Evolutionary conservation across 2,329 filamentous ascomycete genomes (phyloP).

Genomic region (Chaetomium strumarium): DNA sequence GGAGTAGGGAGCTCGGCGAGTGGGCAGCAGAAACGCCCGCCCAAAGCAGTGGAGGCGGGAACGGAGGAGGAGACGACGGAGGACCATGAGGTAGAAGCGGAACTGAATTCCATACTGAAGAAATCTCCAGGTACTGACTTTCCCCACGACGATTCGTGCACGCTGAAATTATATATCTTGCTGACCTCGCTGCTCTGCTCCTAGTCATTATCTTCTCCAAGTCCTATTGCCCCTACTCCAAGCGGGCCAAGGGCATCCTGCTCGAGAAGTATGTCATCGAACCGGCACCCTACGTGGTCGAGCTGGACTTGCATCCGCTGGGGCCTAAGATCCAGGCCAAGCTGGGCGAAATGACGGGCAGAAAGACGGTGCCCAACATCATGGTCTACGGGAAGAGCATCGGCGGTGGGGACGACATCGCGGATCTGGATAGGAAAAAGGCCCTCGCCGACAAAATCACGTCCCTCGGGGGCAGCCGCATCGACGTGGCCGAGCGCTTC

Average conservation of each 20-base stretch:
- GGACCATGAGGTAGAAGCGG: slow-evolving; percentile 59
- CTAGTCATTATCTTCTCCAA: slow-evolving; percentile 95
- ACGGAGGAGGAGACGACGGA: slow-evolving; percentile 47
- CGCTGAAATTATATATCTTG: background rate
- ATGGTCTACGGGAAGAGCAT: slow-evolving; percentile 83
- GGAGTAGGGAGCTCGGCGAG: slow-evolving; percentile 54
- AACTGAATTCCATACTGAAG: slow-evolving; percentile 75
- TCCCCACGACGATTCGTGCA: slow-evolving; percentile 17
- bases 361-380: slow-evolving; percentile 86
- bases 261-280: slow-evolving; percentile 78
- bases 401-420: slow-evolving; percentile 83
- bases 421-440: slow-evolving; percentile 60
- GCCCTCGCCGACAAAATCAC: slow-evolving; percentile 66
- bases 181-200: background rate
- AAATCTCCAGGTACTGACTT: slow-evolving; percentile 67
- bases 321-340: slow-evolving; percentile 67
- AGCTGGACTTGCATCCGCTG: slow-evolving; percentile 76
- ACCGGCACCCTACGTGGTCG: slow-evolving; percentile 79
- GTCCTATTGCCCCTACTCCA: slow-evolving; percentile 82
- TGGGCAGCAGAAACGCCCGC: slow-evolving; percentile 38
- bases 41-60: slow-evolving; percentile 27
- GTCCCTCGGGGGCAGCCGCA: slow-evolving; percentile 64
- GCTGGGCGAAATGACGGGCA: slow-evolving; percentile 67
- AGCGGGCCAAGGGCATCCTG: slow-evolving; percentile 77
- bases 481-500: slow-evolving; percentile 46